Evolutionary conservation across 257 asterid species (phyloP).

Genomic region (Solanum bukasovii): DNA sequence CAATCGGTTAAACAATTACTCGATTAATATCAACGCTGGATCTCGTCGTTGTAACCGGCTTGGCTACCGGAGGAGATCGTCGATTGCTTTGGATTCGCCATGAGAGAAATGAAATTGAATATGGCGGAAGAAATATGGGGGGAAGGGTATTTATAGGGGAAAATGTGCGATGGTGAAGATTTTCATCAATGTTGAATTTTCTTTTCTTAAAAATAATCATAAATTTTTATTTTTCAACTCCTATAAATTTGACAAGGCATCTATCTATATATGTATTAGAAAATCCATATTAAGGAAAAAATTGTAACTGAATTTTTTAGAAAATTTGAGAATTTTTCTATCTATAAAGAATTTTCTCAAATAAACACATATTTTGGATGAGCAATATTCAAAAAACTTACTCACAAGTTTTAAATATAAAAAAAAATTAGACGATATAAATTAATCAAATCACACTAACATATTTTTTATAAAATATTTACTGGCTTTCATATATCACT

Average conservation of each 20-base stretch:
- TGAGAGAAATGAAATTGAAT: background rate
- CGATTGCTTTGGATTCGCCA: background rate
- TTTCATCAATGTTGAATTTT: slow-evolving; percentile 24
- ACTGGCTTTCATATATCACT: background rate
- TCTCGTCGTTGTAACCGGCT: slow-evolving; percentile 49
- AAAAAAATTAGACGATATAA: no score
- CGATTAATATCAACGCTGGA: slow-evolving; percentile 50
- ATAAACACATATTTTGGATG: background rate
- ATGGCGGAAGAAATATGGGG: background rate
- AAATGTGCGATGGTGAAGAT: background rate
- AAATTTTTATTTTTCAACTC: background rate
- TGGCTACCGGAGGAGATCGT: slow-evolving; percentile 10
- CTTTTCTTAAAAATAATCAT: no score
- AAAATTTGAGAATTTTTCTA: background rate
- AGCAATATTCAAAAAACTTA: no score
- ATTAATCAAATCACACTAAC: no score
- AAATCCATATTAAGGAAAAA: background rate
- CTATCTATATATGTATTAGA: no score
- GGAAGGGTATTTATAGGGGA: background rate
- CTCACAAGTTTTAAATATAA: no score
- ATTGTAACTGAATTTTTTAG: background rate
- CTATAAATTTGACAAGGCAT: no score
- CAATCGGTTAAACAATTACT: slow-evolving; percentile 29
- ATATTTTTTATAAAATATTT: no score
- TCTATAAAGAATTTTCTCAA: background rate